These are phyloP conservation scores for Hyaloperonospora arabidopsidis DNA, from an alignment of 352 stramenopile genomes.

Conservation along the genomic window DNA sequence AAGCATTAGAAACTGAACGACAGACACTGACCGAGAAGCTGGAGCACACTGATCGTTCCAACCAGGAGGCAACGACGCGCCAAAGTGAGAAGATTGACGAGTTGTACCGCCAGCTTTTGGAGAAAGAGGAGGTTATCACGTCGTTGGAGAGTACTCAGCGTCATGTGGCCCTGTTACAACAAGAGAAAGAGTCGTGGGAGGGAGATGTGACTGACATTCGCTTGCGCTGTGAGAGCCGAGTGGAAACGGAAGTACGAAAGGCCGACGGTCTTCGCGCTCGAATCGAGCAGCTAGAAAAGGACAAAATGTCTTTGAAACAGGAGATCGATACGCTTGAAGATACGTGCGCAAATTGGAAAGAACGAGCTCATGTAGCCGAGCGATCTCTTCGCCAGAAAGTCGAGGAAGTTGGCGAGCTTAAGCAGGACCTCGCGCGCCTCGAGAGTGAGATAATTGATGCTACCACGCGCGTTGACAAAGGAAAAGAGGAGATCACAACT, in stretches of 20 bases:
- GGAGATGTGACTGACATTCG: conserved; percentile 33
- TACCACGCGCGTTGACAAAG: conserved; percentile 22
- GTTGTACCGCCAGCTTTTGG: conserved; percentile 40
- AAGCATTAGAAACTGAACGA: conserved; percentile 24
- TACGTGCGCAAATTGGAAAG: conserved; percentile 18
- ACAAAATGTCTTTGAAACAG: conserved; percentile 25
- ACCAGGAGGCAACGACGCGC: conserved; percentile 16
- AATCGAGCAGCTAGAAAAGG: conserved; percentile 31
- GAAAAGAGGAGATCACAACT: conserved; percentile 31
- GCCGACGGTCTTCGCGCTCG: conserved; percentile 30
- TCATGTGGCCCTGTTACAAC: conserved; percentile 30
- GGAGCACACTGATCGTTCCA: conserved; percentile 22
- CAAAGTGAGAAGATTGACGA: conserved; percentile 52
- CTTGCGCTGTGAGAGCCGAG: conserved; percentile 28
- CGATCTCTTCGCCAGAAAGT: conserved; percentile 25
- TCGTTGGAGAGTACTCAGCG: conserved; percentile 33
- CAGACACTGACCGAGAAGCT: conserved; percentile 30
- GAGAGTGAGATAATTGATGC: conserved; percentile 26
- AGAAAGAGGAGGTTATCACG: conserved; percentile 38
- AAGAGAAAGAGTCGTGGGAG: conserved; percentile 38
- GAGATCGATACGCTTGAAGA: conserved; percentile 25
- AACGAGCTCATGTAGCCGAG: conserved; percentile 22
- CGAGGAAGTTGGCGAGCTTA: conserved; percentile 17
- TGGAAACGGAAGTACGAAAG: conserved; percentile 37
- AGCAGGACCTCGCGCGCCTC: conserved; percentile 22